Conservation (phyloP, 164 flowering plant species). For the Brasenia schreberi region DNA sequence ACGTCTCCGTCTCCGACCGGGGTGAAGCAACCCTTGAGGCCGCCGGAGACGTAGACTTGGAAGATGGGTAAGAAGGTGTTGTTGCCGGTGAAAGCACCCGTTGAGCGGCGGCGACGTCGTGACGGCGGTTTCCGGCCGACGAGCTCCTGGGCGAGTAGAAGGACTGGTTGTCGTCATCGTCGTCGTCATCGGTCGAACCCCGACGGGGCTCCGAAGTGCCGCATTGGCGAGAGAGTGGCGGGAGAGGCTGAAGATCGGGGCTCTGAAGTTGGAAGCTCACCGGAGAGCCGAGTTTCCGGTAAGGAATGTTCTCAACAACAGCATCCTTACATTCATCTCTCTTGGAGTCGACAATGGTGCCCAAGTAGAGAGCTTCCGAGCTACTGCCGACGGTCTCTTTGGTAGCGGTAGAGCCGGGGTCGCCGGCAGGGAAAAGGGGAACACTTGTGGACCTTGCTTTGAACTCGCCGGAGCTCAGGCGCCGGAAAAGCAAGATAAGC, state of each 20-base stretch:
- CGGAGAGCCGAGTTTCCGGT: constrained; percentile 1
- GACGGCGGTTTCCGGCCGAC: constrained; percentile 42
- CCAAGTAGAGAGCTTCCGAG: constrained; percentile 68
- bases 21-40: constrained; percentile 5
- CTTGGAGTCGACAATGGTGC: constrained; percentile 17
- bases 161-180: background rate
- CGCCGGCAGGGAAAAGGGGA: constrained; percentile 13
- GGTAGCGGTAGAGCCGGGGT: constrained; percentile 2
- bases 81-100: constrained; percentile 44
- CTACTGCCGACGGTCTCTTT: constrained; percentile 23
- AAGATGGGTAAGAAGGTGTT: constrained; percentile 33
- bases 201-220: background rate
- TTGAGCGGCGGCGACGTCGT: constrained; percentile 23
- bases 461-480: background rate
- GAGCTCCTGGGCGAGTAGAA: constrained; percentile 1
- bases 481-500: background rate
- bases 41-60: constrained; percentile 31
- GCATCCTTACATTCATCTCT: background rate
- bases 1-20: background rate
- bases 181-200: background rate
- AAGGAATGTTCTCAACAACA: constrained; percentile 2
- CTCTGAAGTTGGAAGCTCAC: background rate
- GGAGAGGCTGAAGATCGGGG: background rate
- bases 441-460: constrained; percentile 21
- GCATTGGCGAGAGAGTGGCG: constrained; percentile 7